Conservation (phyloP, 225 moss, liverwort and hornwort genomes). For the Sphagnum contortum region DNA sequence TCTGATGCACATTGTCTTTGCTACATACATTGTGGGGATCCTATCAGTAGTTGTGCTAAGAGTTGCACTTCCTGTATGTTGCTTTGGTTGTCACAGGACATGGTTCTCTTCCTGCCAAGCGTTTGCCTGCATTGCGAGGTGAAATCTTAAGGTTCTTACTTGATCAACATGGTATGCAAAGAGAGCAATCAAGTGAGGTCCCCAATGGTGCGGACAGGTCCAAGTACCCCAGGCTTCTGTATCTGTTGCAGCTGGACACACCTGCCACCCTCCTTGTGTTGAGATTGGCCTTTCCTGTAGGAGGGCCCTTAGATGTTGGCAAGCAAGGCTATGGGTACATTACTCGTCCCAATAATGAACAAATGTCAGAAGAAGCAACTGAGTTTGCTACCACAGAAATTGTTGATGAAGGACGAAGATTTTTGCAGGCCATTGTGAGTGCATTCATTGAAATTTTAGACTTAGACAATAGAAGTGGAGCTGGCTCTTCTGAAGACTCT, state of each 20-base stretch:
- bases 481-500: conserved; percentile 10
- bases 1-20: too few relatives aligned
- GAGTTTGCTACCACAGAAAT: conserved; percentile 33
- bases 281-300: conserved; percentile 81
- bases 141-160: conserved; percentile 85
- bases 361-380: conserved; percentile 12
- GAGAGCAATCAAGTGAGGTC: conserved; percentile 26
- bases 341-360: conserved; percentile 22
- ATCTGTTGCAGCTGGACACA: conserved; percentile 75
- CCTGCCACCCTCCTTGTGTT: conserved; percentile 75
- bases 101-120: conserved; percentile 50
- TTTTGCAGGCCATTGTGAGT: conserved; percentile 76
- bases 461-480: conserved; percentile 10
- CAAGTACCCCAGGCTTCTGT: conserved; percentile 67
- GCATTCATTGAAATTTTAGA: conserved; percentile 64
- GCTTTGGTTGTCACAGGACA: conserved; percentile 49
- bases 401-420: conserved; percentile 59
- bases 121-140: conserved; percentile 66
- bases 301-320: conserved; percentile 84
- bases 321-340: conserved; percentile 68
- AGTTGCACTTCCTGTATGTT: not conserved
- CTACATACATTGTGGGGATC: too few relatives aligned
- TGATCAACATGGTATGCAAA: conserved; percentile 51
- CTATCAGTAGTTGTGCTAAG: not conserved
- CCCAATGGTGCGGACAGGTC: conserved; percentile 22